Evolutionary conservation across 2,329 filamentous ascomycete genomes (phyloP), one percentile per base, ranked within the genome.

Genomic region (Colletotrichum paranaense): DNA sequence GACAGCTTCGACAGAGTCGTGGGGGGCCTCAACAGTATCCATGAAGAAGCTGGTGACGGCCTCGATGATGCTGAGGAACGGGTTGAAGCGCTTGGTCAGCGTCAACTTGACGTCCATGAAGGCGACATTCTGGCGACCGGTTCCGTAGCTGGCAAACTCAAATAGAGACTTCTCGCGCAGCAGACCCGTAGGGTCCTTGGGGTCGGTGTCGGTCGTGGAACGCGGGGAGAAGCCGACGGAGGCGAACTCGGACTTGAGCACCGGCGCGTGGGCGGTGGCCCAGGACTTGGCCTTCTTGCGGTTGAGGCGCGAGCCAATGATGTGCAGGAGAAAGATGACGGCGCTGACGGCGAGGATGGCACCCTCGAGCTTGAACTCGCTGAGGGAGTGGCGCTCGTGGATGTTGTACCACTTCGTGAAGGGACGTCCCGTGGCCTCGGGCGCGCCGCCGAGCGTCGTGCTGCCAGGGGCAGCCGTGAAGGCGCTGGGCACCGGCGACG

Each of bases 371-470:
- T 92, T 92, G 88, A 99, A 99, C 82, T 99, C 97, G 79, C 88
- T 89, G 73, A 92, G 86, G 30, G 92, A 92, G 79, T 95, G 92
- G 80, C 97, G 95, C 89, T 98, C 95, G 89, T 97, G 97, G 74
- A 98, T 88, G 69, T 95, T 95, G 86, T 98, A 99, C 97, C 97
- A 99, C 87, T 94, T 95, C 64, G 95, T 98, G 83, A 93, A 98
- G 16, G 94, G 93, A 30, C 87, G 85, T 56, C 81, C 83, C 57
- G 88, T 87, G 57, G 85, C 86, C 73, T 88, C 87, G 22, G 83
- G 80, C 38, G 80, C 78, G 62, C 85, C 82, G 30, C 84, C 83
- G 46, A 82, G 83, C 72, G 88, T 82, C 75, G 87, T 84, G 73
- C 86, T 84, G 72, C 84, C 84, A 57, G 86, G 83, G 59, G 83